Percentiles rank a stretch among this genome's conserved stretches.
Evolutionary conservation across 2,329 filamentous ascomycete genomes (phyloP).

Genomic region (Magnaporthales sp.): DNA sequence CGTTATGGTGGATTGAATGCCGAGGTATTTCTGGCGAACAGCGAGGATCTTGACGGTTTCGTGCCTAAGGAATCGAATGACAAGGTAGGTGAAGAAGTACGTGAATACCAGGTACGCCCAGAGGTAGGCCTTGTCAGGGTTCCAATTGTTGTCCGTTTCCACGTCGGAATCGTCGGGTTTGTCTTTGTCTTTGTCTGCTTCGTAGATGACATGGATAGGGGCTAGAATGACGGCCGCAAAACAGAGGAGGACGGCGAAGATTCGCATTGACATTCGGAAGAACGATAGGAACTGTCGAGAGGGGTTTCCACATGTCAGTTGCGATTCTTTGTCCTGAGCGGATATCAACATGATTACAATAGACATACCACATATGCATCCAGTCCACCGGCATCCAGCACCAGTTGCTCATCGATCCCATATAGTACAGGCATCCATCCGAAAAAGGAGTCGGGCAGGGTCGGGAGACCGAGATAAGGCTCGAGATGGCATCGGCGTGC

Average conservation of each 20-base stretch:
- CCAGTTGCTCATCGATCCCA: constrained; percentile 77
- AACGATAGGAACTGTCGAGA: constrained; percentile 67
- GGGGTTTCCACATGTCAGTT: background rate
- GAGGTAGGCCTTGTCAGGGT: constrained; percentile 47
- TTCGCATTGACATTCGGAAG: constrained; percentile 88
- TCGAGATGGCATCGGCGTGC: constrained; percentile 73
- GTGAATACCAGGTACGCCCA: constrained; percentile 95
- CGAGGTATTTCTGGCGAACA: constrained; percentile 82
- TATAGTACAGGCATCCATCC: constrained; percentile 90
- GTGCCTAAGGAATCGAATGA: constrained; percentile 72
- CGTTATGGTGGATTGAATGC: constrained; percentile 89
- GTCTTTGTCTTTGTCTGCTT: constrained; percentile 6
- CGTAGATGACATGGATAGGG: constrained; percentile 71
- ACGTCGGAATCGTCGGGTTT: background rate
- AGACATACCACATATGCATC: constrained; percentile 79
- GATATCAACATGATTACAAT: background rate
- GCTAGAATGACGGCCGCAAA: constrained; percentile 74
- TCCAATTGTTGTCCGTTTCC: constrained; percentile 20
- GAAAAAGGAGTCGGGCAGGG: constrained; percentile 75
- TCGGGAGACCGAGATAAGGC: constrained; percentile 53
- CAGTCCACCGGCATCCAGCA: constrained; percentile 81
- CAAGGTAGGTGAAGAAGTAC: constrained; percentile 80
- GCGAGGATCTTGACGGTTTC: constrained; percentile 82
- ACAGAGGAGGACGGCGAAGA: constrained; percentile 71
- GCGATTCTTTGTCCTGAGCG: background rate